Evolutionary conservation across 345 rosid genomes (phyloP).

Genomic region (Corchorus olitorius): DNA sequence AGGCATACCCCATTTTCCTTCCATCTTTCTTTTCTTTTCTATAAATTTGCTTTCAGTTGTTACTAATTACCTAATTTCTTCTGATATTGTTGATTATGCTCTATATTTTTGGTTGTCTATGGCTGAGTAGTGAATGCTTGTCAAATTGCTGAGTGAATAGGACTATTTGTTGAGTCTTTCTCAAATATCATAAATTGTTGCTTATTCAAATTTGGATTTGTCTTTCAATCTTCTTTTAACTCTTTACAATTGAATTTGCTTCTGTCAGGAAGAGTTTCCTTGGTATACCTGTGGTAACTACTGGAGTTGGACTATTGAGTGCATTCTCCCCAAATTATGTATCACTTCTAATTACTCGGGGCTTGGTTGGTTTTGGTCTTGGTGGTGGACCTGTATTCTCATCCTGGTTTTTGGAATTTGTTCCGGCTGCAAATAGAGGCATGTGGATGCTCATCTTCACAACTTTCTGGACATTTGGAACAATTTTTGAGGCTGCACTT

Average conservation of each 20-base stretch:
- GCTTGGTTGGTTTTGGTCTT: constrained; percentile 61
- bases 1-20: constrained; percentile 9
- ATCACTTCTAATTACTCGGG: constrained; percentile 40
- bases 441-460: constrained; percentile 63
- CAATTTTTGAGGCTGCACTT: constrained; percentile 55
- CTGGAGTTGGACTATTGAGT: constrained; percentile 58
- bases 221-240: background rate
- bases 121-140: too few relatives aligned
- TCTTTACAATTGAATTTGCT: background rate
- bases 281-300: constrained; percentile 42
- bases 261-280: constrained; percentile 53
- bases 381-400: constrained; percentile 63
- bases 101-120: too few relatives aligned
- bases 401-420: constrained; percentile 58
- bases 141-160: too few relatives aligned
- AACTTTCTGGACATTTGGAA: constrained; percentile 57
- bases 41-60: too few relatives aligned
- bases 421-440: constrained; percentile 58
- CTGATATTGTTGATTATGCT: too few relatives aligned
- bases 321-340: constrained; percentile 53
- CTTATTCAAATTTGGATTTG: background rate
- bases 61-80: too few relatives aligned
- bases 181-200: too few relatives aligned
- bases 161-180: too few relatives aligned
- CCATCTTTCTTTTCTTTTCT: too few relatives aligned